Base-by-base conservation (phyloP, 2,329 filamentous ascomycete genomes). In the Westerdykella sp. region DNA sequence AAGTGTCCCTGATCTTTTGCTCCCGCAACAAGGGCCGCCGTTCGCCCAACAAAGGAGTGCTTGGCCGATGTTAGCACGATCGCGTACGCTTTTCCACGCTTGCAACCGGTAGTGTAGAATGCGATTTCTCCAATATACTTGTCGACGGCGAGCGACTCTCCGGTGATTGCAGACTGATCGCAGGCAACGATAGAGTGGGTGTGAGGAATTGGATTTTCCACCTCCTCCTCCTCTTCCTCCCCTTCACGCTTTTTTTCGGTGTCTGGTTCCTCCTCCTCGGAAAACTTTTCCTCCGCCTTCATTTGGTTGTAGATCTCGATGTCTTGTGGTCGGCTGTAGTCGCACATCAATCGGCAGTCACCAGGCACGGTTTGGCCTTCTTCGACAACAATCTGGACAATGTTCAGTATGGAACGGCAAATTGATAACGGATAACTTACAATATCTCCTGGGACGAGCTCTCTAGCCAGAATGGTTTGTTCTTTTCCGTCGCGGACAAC, bases 101-200 rank as follows among this genome's bases (percentile, higher is more conserved):
- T 88, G 76, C 84, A 87, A 58, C 84, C 84, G 51, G 84, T 87
- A 49, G 84, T 87, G 74, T 87, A 87, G 76, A 85, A 87, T 63
- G 83, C 76, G 49, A 77, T 73, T 60, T 87, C 84, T 49, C 83
- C 81, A 79, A 88, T 85, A 73, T 84, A 85, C 71, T 85, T 85
- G 70, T 85, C 82, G 50, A 87, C 84, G 53, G 84, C 84, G 53
- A 87, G 80, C 48, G 84, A 88, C 69, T 87, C 84, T 71, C 84
- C 84, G 56, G 84, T 87, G 69, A 88, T 87, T 69, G 84, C 84
- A 63, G 84, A 87, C 72, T 87, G 84, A 73, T 88, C 84, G 57
- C 80, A 79, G 52, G 84, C 84, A 60, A 87, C 72, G 54, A 87
- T 76, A 49, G 81, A 74, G 58, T 81, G 77, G 54, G 83, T 83